A percentile compares a stretch with the other conserved stretches of the same genome.
Evolutionary conservation across 1,139 yeast genomes (phyloP).

Genomic region (Torulaspora globosa): DNA sequence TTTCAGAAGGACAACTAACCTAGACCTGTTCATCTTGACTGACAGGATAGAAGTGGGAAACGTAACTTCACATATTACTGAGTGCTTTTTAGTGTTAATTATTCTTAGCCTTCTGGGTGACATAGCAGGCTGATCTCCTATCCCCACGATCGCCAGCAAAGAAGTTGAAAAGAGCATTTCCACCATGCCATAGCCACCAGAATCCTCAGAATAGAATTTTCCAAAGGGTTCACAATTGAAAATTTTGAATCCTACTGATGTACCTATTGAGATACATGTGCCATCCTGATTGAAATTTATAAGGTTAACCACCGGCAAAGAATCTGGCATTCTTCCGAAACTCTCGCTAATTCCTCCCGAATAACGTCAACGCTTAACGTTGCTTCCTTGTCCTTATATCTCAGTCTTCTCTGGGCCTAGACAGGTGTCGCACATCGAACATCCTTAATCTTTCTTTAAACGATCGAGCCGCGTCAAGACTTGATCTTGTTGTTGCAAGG

Average conservation of each 20-base stretch:
- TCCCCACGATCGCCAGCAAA: slow-evolving; percentile 77
- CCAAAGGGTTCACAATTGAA: slow-evolving; percentile 91
- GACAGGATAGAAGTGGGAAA: slow-evolving; percentile 80
- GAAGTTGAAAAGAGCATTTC: slow-evolving; percentile 93
- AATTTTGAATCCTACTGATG: slow-evolving; percentile 71
- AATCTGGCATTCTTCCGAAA: slow-evolving; percentile 16
- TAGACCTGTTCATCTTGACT: slow-evolving; percentile 69
- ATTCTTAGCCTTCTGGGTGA: slow-evolving; percentile 80
- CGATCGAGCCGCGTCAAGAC: neutral
- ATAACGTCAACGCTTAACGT: neutral
- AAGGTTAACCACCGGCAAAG: slow-evolving; percentile 26
- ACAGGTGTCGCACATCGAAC: neutral
- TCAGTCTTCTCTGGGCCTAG: neutral
- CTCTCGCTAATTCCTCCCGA: neutral
- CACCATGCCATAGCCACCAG: slow-evolving; percentile 64
- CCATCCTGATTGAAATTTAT: slow-evolving; percentile 88
- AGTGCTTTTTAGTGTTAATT: slow-evolving; percentile 71
- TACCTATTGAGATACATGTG: slow-evolving; percentile 80
- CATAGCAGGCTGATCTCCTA: slow-evolving; percentile 74
- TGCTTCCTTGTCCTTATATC: neutral
- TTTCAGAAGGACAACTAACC: slow-evolving; percentile 73
- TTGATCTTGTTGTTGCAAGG: neutral
- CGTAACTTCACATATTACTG: slow-evolving; percentile 75
- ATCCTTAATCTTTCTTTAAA: neutral
- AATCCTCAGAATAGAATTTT: slow-evolving; percentile 57